Conservation (phyloP, 768 basidiomycete genomes). For the Suillus brevipes region DNA sequence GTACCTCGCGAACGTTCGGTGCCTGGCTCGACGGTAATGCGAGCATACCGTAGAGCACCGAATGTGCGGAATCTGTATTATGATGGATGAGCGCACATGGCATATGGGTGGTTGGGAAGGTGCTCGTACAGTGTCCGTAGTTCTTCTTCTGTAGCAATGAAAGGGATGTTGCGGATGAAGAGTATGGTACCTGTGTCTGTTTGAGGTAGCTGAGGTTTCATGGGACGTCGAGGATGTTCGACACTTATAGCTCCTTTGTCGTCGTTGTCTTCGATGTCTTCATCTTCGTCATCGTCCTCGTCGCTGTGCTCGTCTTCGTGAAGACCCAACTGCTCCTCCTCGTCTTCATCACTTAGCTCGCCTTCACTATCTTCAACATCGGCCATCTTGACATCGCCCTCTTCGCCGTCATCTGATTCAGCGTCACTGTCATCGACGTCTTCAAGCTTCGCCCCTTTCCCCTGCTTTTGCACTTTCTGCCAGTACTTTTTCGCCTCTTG, state of each 20-base stretch:
- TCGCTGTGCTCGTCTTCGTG: constrained; percentile 42
- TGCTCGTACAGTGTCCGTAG: constrained; percentile 72
- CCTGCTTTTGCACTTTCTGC: constrained; percentile 35
- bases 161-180: constrained; percentile 93
- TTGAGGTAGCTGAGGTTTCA: constrained; percentile 71
- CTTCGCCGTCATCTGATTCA: constrained; percentile 26
- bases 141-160: constrained; percentile 91
- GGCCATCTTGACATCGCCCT: constrained; percentile 24
- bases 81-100: neutral
- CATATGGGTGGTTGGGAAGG: neutral
- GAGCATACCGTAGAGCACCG: constrained; percentile 90
- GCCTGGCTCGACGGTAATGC: constrained; percentile 80
- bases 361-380: constrained; percentile 20
- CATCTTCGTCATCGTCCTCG: constrained; percentile 39
- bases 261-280: constrained; percentile 28
- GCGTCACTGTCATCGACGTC: constrained; percentile 32
- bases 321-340: constrained; percentile 45
- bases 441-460: constrained; percentile 34
- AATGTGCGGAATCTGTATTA: constrained; percentile 79
- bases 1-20: constrained; percentile 91
- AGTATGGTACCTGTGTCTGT: constrained; percentile 89
- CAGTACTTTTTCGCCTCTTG: constrained; percentile 31
- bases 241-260: constrained; percentile 27
- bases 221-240: constrained; percentile 40
- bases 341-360: constrained; percentile 34